Evolutionary conservation across 805 yeast species (phyloP).

Genomic region (Myxozyma lipomycoides): DNA sequence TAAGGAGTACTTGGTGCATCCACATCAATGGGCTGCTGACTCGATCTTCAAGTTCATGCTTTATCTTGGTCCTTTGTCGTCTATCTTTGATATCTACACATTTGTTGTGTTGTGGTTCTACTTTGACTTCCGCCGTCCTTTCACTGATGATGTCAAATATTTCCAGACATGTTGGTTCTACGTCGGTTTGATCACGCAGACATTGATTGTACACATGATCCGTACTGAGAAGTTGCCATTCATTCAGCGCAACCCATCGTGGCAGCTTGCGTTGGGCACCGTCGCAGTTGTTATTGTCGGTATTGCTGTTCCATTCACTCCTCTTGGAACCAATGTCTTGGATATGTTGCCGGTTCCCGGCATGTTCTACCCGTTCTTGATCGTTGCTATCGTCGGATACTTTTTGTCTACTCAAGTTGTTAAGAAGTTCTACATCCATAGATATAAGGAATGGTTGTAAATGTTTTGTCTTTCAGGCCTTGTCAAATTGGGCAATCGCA

Average conservation of each 20-base stretch:
- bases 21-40: constrained; percentile 27
- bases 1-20: constrained; percentile 20
- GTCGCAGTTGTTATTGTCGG: constrained; percentile 19
- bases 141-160: constrained; percentile 24
- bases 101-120: constrained; percentile 22
- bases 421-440: constrained; percentile 21
- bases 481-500: not conserved
- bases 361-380: constrained; percentile 26
- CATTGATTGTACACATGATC: constrained; percentile 28
- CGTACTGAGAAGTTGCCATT: constrained; percentile 29
- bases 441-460: constrained; percentile 28
- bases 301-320: constrained; percentile 25
- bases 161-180: constrained; percentile 30
- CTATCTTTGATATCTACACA: constrained; percentile 24
- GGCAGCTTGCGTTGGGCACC: constrained; percentile 25
- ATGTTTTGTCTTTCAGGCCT: not conserved
- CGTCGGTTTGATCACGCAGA: constrained; percentile 27
- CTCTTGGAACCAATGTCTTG: constrained; percentile 26
- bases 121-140: constrained; percentile 22
- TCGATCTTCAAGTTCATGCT: constrained; percentile 27
- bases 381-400: constrained; percentile 24
- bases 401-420: constrained; percentile 27
- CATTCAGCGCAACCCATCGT: constrained; percentile 27
- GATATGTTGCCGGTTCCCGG: constrained; percentile 27
- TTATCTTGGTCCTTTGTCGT: constrained; percentile 25